These are phyloP conservation scores for Cyberlindnera misumaiensis DNA, from an alignment of 805 yeast species.

Conservation along the genomic window DNA sequence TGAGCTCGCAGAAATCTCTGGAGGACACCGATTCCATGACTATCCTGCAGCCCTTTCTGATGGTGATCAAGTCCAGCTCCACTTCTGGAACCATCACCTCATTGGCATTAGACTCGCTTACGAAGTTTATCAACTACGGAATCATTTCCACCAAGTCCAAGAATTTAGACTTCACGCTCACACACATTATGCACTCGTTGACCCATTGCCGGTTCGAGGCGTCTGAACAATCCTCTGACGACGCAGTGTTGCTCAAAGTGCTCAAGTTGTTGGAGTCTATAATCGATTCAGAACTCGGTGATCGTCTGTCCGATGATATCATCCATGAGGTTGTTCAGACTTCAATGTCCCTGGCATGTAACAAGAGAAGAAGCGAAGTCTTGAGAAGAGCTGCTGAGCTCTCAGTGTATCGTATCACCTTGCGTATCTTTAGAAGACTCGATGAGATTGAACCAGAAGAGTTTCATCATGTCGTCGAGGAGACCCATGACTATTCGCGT, in stretches of 20 bases:
- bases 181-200: slow-evolving; percentile 58
- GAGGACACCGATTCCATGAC: slow-evolving; percentile 62
- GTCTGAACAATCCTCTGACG: slow-evolving; percentile 87
- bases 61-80: slow-evolving; percentile 74
- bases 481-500: slow-evolving; percentile 37
- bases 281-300: slow-evolving; percentile 57
- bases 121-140: slow-evolving; percentile 64
- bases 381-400: slow-evolving; percentile 84
- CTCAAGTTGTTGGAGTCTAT: slow-evolving; percentile 65
- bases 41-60: slow-evolving; percentile 77
- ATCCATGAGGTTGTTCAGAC: slow-evolving; percentile 88
- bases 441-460: slow-evolving; percentile 44
- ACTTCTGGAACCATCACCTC: slow-evolving; percentile 85
- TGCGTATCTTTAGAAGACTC: slow-evolving; percentile 58
- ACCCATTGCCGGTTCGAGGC: slow-evolving; percentile 96
- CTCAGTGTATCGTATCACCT: slow-evolving; percentile 64
- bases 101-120: slow-evolving; percentile 67
- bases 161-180: slow-evolving; percentile 50
- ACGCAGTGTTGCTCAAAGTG: slow-evolving; percentile 80
- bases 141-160: slow-evolving; percentile 51
- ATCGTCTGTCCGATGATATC: slow-evolving; percentile 68
- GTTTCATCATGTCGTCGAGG: slow-evolving; percentile 35
- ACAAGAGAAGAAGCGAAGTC: slow-evolving; percentile 85
- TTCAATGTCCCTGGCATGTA: slow-evolving; percentile 85
- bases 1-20: slow-evolving; percentile 48